Base-by-base conservation (phyloP, 179 eudicot species). In the Heliamphora pulchella region DNA sequence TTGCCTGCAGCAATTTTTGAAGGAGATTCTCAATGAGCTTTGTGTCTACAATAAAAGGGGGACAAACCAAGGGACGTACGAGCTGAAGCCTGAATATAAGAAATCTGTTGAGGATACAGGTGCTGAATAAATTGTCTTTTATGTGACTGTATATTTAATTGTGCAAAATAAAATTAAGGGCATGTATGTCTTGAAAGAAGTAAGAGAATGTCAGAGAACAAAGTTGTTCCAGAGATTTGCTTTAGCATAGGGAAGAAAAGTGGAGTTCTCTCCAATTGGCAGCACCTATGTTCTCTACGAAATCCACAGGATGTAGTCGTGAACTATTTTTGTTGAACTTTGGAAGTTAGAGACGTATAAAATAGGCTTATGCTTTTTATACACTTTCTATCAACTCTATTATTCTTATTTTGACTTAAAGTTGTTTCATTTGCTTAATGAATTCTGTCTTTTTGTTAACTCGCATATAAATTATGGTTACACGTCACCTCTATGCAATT, bases 31-130 rank as follows among this genome's bases (percentile, higher is more conserved):
- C 80, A 95, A 89, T 72, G 97, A 93, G 85, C 95, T 95, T 63
- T 95, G 98, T 66, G 90, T 90, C 74, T 95, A 95, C 95, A 95
- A 95, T 87, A 95, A 95, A 86, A 90, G 97, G 80, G 98, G 97
- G 84, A 75, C 97, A 67, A 91, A 95, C 86, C 98, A 95, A 85
- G 97, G 97, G 79, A 93, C 95, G 0, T 95, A 95, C 51, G 97
- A 95, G 90, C 97, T 95, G 67, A 95, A 95, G 88, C 95, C 97
- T 18, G 98, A 93, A 81, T 95, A 95, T 88, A 93, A 90, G 89
- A 95, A 94, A 85, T 87, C 96, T 72, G 94, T 82, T 44, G 96
- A 92, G 86, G 89, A 89, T 73, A 62, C 94, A 50, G 93, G 86
- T 79, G 89, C 89, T 57, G 96, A 91, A 47, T 89, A 85, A 89